These are phyloP conservation scores for Pythium utonaiense DNA, from an alignment of 352 stramenopile genomes.

Conservation along the genomic window DNA sequence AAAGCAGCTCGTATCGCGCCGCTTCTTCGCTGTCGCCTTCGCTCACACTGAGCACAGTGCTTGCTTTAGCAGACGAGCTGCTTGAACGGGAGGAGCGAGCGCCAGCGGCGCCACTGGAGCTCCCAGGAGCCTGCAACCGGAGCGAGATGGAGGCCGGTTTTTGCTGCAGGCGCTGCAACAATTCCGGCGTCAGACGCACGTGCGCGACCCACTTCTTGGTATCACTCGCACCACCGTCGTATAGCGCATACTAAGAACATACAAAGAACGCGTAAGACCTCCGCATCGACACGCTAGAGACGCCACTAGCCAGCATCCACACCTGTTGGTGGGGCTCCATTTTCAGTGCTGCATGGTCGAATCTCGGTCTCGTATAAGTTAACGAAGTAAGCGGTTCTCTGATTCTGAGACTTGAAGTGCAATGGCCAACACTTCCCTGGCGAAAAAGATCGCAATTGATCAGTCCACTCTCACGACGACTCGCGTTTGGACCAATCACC, in stretches of 20 bases:
- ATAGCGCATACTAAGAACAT: constrained; percentile 57
- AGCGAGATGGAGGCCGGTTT: constrained; percentile 25
- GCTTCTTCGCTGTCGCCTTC: constrained; percentile 6
- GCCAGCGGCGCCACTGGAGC: constrained; percentile 12
- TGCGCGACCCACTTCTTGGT: constrained; percentile 55
- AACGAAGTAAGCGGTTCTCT: constrained; percentile 13
- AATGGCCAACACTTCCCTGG: too few species aligned
- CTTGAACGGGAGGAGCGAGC: constrained; percentile 16
- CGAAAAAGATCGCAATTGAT: too few species aligned
- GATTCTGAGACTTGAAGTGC: background rate
- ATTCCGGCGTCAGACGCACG: constrained; percentile 70
- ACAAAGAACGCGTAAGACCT: background rate
- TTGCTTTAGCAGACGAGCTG: constrained; percentile 28
- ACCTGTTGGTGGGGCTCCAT: constrained; percentile 23
- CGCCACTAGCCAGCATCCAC: background rate
- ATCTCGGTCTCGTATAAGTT: constrained; percentile 14
- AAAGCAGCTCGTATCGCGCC: constrained; percentile 71
- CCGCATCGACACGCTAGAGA: background rate
- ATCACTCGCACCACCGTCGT: constrained; percentile 39
- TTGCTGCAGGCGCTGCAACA: constrained; percentile 56
- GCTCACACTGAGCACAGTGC: constrained; percentile 38
- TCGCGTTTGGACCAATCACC: too few species aligned
- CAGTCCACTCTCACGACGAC: too few species aligned
- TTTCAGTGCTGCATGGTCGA: background rate
- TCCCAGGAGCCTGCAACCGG: constrained; percentile 29